phyloP scores from a whole-genome alignment of 2,329 filamentous ascomycete species.

The Claviceps sp. region DNA sequence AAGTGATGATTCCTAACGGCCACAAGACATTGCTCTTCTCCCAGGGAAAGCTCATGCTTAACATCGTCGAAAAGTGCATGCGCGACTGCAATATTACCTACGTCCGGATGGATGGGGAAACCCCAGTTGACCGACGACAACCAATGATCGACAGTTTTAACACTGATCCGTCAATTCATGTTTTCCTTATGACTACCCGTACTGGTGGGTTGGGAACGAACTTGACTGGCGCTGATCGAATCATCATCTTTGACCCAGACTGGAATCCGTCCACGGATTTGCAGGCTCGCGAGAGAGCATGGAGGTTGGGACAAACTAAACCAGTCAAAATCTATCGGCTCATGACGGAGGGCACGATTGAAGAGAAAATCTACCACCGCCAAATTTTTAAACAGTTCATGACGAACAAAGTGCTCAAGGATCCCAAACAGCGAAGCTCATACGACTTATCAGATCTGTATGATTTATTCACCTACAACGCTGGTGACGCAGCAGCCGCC shows the following conservation, averaged over 20 bases:
- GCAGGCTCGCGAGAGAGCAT: constrained; percentile 88
- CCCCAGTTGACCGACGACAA: constrained; percentile 79
- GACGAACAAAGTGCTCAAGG: constrained; percentile 88
- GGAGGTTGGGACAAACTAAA: constrained; percentile 87
- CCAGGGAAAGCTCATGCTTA: constrained; percentile 88
- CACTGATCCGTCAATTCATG: constrained; percentile 59
- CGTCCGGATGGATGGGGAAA: constrained; percentile 86
- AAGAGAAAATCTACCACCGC: constrained; percentile 97
- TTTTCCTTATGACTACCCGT: constrained; percentile 90
- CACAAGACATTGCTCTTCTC: constrained; percentile 91
- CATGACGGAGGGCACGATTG: constrained; percentile 97
- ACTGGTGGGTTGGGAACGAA: constrained; percentile 92
- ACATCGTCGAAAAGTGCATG: constrained; percentile 80
- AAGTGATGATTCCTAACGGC: constrained; percentile 74
- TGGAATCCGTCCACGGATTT: constrained; percentile 98
- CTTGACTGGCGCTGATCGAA: constrained; percentile 82
- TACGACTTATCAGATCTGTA: constrained; percentile 85
- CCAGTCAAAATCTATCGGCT: constrained; percentile 93
- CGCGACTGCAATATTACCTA: constrained; percentile 58
- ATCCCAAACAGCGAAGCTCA: constrained; percentile 83
- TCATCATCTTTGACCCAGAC: constrained; percentile 97
- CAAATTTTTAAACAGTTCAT: constrained; percentile 98
- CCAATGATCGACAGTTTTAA: constrained; percentile 89
- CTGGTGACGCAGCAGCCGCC: constrained; percentile 44
- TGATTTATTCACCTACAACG: constrained; percentile 63